Conservation (phyloP, 768 basidiomycete genomes). For the Filobasidium wieringae region DNA sequence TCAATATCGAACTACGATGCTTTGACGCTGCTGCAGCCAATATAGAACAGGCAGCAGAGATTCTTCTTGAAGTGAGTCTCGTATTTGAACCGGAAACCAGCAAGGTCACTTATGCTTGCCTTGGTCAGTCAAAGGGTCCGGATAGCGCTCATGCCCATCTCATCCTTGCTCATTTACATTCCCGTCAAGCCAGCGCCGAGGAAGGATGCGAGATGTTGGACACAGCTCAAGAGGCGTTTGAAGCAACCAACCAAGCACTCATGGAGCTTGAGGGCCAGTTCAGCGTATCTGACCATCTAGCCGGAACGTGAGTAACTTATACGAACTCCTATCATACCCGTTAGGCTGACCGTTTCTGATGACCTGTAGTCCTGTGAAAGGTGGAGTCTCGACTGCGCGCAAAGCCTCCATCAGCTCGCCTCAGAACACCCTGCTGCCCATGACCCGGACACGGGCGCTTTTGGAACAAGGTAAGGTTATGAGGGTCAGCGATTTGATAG, state of each 20-base stretch:
- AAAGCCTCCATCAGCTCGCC: background rate
- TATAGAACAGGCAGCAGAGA: background rate
- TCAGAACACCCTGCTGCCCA: background rate
- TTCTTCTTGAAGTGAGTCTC: background rate
- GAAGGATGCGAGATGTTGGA: slow-evolving; percentile 37
- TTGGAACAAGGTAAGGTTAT: background rate
- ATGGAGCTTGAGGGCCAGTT: slow-evolving; percentile 45
- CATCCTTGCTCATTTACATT: slow-evolving; percentile 23
- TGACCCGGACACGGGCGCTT: background rate
- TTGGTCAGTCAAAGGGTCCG: slow-evolving; percentile 20
- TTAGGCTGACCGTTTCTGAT: background rate
- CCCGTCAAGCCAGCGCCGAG: slow-evolving; percentile 1
- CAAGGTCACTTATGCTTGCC: background rate
- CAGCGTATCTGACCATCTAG: slow-evolving; percentile 21
- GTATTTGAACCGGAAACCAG: background rate
- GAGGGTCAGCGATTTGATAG: background rate
- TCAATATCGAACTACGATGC: background rate
- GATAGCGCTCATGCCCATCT: slow-evolving; percentile 23
- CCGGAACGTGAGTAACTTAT: slow-evolving; percentile 1
- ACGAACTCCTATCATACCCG: background rate
- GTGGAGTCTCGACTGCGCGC: background rate
- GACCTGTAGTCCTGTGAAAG: slow-evolving; percentile 1
- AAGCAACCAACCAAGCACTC: slow-evolving; percentile 22
- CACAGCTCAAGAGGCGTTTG: slow-evolving; percentile 50
- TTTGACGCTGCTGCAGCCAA: background rate